phyloP scores from a whole-genome alignment of 2,329 filamentous ascomycete genomes.

The Sporothrix dimorphospora region DNA sequence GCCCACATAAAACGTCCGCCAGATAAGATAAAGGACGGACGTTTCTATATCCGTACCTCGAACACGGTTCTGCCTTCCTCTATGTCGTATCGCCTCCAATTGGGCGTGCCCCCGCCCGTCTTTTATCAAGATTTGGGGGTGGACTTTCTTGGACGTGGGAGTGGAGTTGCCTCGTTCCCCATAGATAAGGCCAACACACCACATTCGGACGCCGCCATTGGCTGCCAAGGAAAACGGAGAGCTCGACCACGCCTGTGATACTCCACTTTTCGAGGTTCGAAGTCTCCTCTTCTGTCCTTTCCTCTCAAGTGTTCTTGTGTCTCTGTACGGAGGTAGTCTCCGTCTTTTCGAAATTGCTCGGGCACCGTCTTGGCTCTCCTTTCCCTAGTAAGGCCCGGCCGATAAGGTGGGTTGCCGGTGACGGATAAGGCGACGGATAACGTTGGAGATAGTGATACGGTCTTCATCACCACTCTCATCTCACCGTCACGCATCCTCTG shows the following conservation, averaged over 20 bases:
- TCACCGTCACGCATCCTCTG: neutral
- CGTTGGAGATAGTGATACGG: neutral
- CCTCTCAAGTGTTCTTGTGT: neutral
- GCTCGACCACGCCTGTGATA: neutral
- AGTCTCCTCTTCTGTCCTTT: neutral
- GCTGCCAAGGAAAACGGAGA: neutral
- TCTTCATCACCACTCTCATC: neutral
- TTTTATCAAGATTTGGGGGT: constrained; percentile 7
- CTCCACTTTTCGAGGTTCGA: neutral
- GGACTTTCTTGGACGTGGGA: neutral
- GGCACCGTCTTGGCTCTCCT: constrained; percentile 4
- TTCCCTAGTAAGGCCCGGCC: neutral
- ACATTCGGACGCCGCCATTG: neutral
- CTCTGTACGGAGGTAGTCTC: neutral
- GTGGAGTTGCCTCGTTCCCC: neutral
- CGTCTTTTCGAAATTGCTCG: neutral
- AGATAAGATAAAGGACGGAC: constrained; percentile 11
- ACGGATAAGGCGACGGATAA: neutral
- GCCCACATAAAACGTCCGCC: neutral
- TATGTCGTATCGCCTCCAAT: no score
- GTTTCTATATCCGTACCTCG: constrained; percentile 1
- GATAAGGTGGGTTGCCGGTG: neutral
- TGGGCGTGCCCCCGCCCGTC: neutral
- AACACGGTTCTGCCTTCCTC: no score
- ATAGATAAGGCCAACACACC: constrained; percentile 15